These are phyloP conservation scores for Microdochium paspali DNA, from an alignment of 2,329 filamentous ascomycete species.

Conservation along the genomic window DNA sequence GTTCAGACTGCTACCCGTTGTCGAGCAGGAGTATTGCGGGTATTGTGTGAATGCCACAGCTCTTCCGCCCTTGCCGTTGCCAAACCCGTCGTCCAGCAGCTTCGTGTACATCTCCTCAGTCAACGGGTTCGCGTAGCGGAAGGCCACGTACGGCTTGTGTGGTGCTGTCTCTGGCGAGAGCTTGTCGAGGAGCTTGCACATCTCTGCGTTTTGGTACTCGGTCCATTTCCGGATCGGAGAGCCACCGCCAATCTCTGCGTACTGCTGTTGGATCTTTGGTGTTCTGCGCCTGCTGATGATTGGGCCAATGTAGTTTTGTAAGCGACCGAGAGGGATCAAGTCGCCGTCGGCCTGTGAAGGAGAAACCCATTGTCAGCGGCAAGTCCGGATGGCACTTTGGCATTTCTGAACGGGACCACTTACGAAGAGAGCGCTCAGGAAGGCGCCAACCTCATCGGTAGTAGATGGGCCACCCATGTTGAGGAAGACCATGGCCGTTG, in stretches of 20 bases:
- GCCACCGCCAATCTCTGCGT: conserved; percentile 90
- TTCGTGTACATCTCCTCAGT: conserved; percentile 89
- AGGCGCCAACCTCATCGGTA: conserved; percentile 78
- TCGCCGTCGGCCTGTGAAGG: conserved; percentile 70
- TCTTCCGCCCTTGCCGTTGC: conserved; percentile 77
- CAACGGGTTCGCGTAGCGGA: conserved; percentile 86
- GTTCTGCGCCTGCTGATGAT: conserved; percentile 80
- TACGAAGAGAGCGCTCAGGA: conserved; percentile 88
- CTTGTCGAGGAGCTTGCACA: conserved; percentile 94
- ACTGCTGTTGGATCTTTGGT: conserved; percentile 94
- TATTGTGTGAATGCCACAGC: conserved; percentile 98
- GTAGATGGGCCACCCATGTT: conserved; percentile 98
- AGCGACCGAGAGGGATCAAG: conserved; percentile 84
- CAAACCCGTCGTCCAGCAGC: conserved; percentile 82
- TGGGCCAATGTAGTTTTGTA: conserved; percentile 85
- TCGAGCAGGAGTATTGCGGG: conserved; percentile 96
- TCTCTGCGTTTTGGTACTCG: conserved; percentile 84
- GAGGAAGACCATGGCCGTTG: conserved; percentile 96
- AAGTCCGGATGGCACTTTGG: neutral
- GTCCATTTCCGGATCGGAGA: conserved; percentile 98
- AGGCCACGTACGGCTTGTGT: conserved; percentile 95
- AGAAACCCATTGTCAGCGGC: conserved; percentile 7
- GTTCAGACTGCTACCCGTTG: conserved; percentile 90
- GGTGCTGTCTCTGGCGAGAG: conserved; percentile 89
- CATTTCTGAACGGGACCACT: conserved; percentile 19